These are phyloP conservation scores for Bombardia bombarda DNA, from an alignment of 495 filamentous ascomycete species.

Conservation along the genomic window DNA sequence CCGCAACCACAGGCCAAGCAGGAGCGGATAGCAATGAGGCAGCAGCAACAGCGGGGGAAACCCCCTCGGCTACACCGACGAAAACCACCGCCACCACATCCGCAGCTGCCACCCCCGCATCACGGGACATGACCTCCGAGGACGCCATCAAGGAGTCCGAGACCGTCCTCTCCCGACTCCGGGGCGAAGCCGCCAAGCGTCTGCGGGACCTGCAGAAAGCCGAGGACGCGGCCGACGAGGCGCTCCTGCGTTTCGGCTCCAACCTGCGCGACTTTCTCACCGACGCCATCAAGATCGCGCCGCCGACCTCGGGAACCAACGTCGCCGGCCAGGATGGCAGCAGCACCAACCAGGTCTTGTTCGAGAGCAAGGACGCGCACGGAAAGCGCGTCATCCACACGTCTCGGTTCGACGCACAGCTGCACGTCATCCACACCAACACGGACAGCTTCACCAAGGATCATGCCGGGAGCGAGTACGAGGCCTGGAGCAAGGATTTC, in stretches of 20 bases:
- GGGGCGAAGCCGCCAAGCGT: constrained; percentile 70
- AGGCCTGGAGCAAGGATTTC: constrained; percentile 66
- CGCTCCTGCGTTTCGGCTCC: constrained; percentile 82
- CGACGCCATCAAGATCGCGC: constrained; percentile 83
- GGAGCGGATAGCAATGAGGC: constrained; percentile 5
- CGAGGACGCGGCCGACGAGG: constrained; percentile 96
- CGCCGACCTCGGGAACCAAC: constrained; percentile 36
- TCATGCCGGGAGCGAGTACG: constrained; percentile 65
- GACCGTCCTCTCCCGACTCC: constrained; percentile 75
- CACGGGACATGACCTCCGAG: constrained; percentile 33
- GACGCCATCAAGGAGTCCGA: constrained; percentile 58
- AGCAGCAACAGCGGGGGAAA: constrained; percentile 26
- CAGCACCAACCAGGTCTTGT: constrained; percentile 50
- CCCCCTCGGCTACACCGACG: constrained; percentile 34
- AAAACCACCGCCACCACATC: constrained; percentile 28
- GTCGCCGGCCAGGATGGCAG: constrained; percentile 22
- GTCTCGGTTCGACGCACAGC: constrained; percentile 88
- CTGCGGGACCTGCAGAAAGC: constrained; percentile 88
- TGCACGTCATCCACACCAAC: constrained; percentile 88
- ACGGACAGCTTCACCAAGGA: constrained; percentile 80
- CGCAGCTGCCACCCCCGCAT: constrained; percentile 46
- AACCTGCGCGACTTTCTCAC: constrained; percentile 86
- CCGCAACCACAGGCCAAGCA: constrained; percentile 3
- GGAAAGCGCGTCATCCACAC: constrained; percentile 88
- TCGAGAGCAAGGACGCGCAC: constrained; percentile 85